Percentiles rank a stretch among this genome's conserved stretches.
phyloP scores from a whole-genome alignment of 1,284 basidiomycete genomes.

The Moniliophthora roreri region DNA sequence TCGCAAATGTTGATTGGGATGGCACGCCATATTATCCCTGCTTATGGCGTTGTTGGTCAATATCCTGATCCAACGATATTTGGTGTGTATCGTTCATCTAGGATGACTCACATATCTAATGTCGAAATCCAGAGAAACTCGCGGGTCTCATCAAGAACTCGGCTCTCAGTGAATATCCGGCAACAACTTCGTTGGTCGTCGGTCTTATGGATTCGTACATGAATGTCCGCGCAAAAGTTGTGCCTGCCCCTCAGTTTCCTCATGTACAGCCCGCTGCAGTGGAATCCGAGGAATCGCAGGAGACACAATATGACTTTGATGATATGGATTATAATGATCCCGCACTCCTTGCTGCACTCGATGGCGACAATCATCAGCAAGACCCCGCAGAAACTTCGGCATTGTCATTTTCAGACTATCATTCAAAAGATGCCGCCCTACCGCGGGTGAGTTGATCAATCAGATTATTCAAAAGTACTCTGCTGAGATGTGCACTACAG shows the following conservation, averaged over 20 bases:
- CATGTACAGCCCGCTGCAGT: constrained; percentile 24
- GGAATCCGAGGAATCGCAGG: constrained; percentile 43
- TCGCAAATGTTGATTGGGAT: constrained; percentile 60
- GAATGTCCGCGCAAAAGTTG: constrained; percentile 50
- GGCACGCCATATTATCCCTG: constrained; percentile 61
- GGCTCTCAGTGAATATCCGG: constrained; percentile 22
- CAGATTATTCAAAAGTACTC: background rate
- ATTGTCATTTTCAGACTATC: background rate
- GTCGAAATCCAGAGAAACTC: constrained; percentile 13
- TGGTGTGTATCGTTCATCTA: constrained; percentile 24
- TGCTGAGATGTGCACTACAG: background rate
- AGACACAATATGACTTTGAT: constrained; percentile 78
- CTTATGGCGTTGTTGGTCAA: constrained; percentile 40
- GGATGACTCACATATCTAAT: background rate
- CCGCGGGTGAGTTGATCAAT: constrained; percentile 2
- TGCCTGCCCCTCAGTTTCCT: constrained; percentile 48
- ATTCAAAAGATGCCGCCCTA: background rate
- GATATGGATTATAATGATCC: constrained; percentile 58
- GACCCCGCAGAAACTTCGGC: background rate
- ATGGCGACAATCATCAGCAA: constrained; percentile 22
- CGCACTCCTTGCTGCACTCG: constrained; percentile 50
- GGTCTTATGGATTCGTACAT: constrained; percentile 67
- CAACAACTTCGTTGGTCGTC: constrained; percentile 57
- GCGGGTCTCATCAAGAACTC: constrained; percentile 17
- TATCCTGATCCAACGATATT: constrained; percentile 71